Percentiles rank a stretch among this genome's conserved stretches.
phyloP scores from a whole-genome alignment of 495 filamentous ascomycete genomes.

The Lasiosphaeris hirsuta region DNA sequence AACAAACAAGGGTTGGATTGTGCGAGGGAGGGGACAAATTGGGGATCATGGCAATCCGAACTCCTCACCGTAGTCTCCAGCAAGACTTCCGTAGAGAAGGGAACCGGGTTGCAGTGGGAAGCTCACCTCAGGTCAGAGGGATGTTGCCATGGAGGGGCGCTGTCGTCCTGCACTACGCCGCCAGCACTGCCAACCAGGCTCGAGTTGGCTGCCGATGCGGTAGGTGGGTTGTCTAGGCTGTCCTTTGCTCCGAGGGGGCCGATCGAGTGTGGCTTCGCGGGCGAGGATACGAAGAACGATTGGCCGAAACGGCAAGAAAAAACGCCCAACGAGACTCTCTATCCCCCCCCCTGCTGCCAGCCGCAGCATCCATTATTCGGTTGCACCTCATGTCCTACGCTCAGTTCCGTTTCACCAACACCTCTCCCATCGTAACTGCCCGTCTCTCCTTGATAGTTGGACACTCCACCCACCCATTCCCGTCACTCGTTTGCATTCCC shows the following conservation, averaged over 20 bases:
- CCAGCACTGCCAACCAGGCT: no score
- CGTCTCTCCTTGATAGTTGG: slow-evolving; percentile 7
- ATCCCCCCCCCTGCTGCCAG: not conserved
- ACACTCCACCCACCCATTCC: slow-evolving; percentile 7
- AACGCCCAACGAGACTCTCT: no score
- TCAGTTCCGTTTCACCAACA: not conserved
- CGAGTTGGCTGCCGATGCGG: no score
- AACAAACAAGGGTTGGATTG: no score
- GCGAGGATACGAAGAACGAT: not conserved
- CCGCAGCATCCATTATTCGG: not conserved
- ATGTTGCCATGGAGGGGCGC: no score
- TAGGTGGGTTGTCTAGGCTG: not conserved
- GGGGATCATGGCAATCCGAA: no score
- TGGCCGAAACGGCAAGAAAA: not conserved
- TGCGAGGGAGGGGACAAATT: no score
- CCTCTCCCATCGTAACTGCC: slow-evolving; percentile 2
- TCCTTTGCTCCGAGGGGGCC: not conserved
- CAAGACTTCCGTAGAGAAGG: no score
- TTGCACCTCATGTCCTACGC: not conserved
- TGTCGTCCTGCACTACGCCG: no score
- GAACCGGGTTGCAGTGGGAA: no score
- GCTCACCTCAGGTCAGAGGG: no score
- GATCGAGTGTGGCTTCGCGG: not conserved
- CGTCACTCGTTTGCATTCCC: slow-evolving; percentile 17
- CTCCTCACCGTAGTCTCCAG: no score